Evolutionary conservation across 2,329 filamentous ascomycete genomes (phyloP).

Genomic region (Trichophaea hybrida): DNA sequence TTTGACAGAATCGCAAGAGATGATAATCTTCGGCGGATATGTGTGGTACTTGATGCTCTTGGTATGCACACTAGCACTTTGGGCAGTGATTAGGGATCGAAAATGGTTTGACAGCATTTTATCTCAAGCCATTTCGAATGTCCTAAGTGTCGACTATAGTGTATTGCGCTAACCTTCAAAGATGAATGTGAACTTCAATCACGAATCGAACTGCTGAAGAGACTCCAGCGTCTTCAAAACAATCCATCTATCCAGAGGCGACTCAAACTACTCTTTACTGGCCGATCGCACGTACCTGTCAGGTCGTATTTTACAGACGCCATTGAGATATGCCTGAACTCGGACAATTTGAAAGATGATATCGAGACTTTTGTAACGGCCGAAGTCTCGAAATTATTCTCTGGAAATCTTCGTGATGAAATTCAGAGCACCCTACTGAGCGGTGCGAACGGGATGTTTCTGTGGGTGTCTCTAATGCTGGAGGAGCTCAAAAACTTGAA

Average conservation of each 20-base stretch:
- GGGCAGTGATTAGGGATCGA: too few relatives aligned
- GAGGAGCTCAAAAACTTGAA: neutral
- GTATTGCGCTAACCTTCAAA: neutral
- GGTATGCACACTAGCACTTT: neutral
- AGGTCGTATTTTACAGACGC: neutral
- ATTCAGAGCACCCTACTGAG: neutral
- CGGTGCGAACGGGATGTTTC: slow-evolving; percentile 11
- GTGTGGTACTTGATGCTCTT: neutral
- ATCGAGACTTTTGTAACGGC: neutral
- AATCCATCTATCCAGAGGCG: neutral
- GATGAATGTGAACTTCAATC: slow-evolving; percentile 7
- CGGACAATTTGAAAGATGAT: neutral
- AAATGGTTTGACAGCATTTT: too few relatives aligned
- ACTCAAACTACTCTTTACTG: slow-evolving; percentile 2
- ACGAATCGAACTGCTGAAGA: neutral
- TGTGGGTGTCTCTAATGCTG: slow-evolving; percentile 8
- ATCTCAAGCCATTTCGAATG: too few relatives aligned
- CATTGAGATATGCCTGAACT: neutral
- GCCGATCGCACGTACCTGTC: neutral
- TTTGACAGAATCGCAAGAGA: neutral
- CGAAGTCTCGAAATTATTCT: neutral
- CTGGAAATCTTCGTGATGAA: neutral
- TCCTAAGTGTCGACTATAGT: too few relatives aligned
- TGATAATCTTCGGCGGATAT: neutral
- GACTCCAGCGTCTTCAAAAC: neutral